A percentile compares a stretch with the other conserved stretches of the same genome.
phyloP scores from a whole-genome alignment of 805 yeast species.

The Nakazawaea wyomingensis region DNA sequence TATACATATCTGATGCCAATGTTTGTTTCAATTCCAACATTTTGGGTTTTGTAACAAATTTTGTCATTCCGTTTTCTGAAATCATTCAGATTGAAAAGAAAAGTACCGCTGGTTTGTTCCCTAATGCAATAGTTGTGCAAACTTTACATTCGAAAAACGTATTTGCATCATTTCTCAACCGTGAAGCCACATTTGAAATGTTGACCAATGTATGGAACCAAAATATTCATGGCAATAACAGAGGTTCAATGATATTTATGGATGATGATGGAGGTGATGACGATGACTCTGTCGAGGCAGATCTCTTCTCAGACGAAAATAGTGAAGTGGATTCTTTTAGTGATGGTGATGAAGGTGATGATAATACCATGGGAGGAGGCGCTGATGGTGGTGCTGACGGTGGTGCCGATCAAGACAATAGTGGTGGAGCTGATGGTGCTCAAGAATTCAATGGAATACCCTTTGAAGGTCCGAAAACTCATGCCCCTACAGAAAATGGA shows the following conservation, averaged over 20 bases:
- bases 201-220: conserved; percentile 61
- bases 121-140: conserved; percentile 60
- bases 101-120: conserved; percentile 62
- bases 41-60: conserved; percentile 60
- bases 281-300: conserved; percentile 24
- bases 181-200: conserved; percentile 49
- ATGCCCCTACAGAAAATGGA: conserved; percentile 29
- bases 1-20: conserved; percentile 51
- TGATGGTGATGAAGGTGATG: conserved; percentile 9
- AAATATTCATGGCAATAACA: conserved; percentile 24
- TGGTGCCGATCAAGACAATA: too few species aligned
- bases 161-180: conserved; percentile 59
- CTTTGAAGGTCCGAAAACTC: conserved; percentile 32
- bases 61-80: conserved; percentile 53
- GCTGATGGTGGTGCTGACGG: conserved; percentile 2
- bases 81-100: conserved; percentile 60
- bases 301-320: conserved; percentile 19
- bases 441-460: conserved; percentile 33
- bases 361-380: conserved; percentile 2
- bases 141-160: conserved; percentile 58
- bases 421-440: too few species aligned
- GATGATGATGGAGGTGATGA: conserved; percentile 24
- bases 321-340: conserved; percentile 13
- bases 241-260: conserved; percentile 11
- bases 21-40: conserved; percentile 64